Base-by-base conservation (phyloP, 371 early-diverging fungal genomes). In the Blakeslea trispora region DNA sequence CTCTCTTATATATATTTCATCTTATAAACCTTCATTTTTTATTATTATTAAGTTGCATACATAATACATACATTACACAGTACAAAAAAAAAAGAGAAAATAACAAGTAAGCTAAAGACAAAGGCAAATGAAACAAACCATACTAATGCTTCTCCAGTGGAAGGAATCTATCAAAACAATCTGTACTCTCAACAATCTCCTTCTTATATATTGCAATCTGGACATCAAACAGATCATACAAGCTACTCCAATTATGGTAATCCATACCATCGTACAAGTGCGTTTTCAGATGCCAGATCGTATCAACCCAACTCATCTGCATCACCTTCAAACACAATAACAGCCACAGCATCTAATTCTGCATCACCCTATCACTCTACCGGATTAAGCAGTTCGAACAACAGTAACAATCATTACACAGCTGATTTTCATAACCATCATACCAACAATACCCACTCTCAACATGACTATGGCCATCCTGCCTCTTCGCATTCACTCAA, bases 161-260 rank as follows among this genome's bases (percentile, higher is more conserved):
- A 75, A 61, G 68, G 72, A 54, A 66, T 71, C 18, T 72, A 72
- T 50, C 72, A 66, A 48, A 68, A 60, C 31, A 68, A 51, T 39
- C 35, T 75, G 23, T 75, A 69, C 28, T 61, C 75, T 32, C 57
- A 71, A 34, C 50, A 66, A 22, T 52, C 68, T 43, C 42, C 63
- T 32, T 52, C 74, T 11, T 74, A 74, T 52, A 54, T 65, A 31
- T 45, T 67, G 43, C 64, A 57, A 60, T 51, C 65, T 18, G 42
- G 14, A 15, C 46, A 55, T 58, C 48, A 59, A 42, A 28, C 68
- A 24, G 60, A 60, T 19, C 51, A 57, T 44, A 43, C 63, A 28
- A 28, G 28, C 10, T 57, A 68, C 32, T 45, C 64, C 7, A 52
- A 56, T 34, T 61, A 66, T 45, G 46, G 53, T 34, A 53, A 40